Base-by-base conservation (phyloP, 805 yeast species). In the Starmerella sp. region DNA sequence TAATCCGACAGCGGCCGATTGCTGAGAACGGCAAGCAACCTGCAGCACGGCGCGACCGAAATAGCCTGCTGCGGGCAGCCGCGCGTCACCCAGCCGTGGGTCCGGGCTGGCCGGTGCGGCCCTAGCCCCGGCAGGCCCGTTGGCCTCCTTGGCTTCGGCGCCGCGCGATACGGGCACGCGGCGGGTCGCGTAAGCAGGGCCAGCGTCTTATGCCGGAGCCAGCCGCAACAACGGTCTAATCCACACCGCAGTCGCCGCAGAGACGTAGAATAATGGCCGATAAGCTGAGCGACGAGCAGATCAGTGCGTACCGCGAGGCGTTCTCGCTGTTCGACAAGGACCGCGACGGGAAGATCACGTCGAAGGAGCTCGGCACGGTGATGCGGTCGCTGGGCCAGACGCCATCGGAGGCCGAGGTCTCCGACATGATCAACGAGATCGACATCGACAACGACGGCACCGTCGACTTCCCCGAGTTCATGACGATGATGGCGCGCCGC, bases 341-440 rank as follows among this genome's bases (percentile, higher is more conserved):
- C 70, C 85, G 90, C 67, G 97, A 90, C 72, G 98, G 98, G 9
- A 67, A 88, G 68, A 93, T 93, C 75, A 88, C 96, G 56, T 86
- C 96, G 64, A 80, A 86, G 67, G 98, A 93, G 73, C 78, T 93
- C 63, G 97, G 97, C 61, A 89, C 96, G 4, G 98, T 93, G 52
- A 93, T 93, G 98, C 84, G 98, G 74, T 87, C 97, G n/a, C 77
- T 93, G 67, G 98, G 98, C 52, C 93, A 89, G 72, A 91, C 91
- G 66, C 98, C 98, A 38, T 83, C 95, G 51, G 97, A 93, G 71
- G 82, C 89, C 62, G 98, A 93, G 72, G 84, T 93, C 65, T 86
- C 93, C 54, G 98, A 93, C 69, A 82, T 93, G 84, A 87, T 93
- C 77, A 91, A 91, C 70, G 98, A 93, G 73, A 95, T 93, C 53